Conservation (phyloP, 805 yeast genomes). For the Ogataea minuta region DNA sequence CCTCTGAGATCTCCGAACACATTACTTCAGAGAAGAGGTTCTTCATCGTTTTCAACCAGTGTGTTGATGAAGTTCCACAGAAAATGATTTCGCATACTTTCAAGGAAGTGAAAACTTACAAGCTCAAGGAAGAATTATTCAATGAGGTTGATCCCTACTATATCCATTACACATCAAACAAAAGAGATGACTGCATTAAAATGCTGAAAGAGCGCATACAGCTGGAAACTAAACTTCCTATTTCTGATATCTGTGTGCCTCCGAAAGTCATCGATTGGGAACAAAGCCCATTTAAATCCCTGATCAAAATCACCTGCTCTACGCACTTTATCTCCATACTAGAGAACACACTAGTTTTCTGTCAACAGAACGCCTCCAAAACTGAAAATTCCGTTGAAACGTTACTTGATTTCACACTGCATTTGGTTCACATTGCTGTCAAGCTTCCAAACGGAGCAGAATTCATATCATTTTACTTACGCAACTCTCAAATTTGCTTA, state of each 20-base stretch:
- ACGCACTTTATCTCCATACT: constrained; percentile 53
- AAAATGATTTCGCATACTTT: constrained; percentile 35
- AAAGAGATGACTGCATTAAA: constrained; percentile 78
- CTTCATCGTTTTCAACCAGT: constrained; percentile 53
- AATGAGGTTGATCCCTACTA: constrained; percentile 76
- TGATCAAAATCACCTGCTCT: constrained; percentile 54
- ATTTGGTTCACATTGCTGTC: constrained; percentile 64
- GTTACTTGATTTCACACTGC: constrained; percentile 56
- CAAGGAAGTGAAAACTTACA: constrained; percentile 62
- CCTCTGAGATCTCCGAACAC: constrained; percentile 71
- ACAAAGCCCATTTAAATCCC: constrained; percentile 39
- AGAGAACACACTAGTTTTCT: constrained; percentile 45
- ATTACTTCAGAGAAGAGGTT: constrained; percentile 70
- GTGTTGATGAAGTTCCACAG: constrained; percentile 57
- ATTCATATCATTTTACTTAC: constrained; percentile 17
- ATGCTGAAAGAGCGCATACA: constrained; percentile 52
- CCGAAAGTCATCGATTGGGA: constrained; percentile 47
- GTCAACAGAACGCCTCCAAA: constrained; percentile 14
- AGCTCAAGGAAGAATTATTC: constrained; percentile 55
- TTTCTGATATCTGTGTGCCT: constrained; percentile 51
- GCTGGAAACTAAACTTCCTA: constrained; percentile 35
- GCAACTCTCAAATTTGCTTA: constrained; percentile 20
- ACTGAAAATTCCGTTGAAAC: constrained; percentile 44
- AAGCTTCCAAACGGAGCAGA: constrained; percentile 36
- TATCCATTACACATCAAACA: constrained; percentile 71